phyloP scores from a whole-genome alignment of 2,329 filamentous ascomycete genomes.

The Drechslera avenae region DNA sequence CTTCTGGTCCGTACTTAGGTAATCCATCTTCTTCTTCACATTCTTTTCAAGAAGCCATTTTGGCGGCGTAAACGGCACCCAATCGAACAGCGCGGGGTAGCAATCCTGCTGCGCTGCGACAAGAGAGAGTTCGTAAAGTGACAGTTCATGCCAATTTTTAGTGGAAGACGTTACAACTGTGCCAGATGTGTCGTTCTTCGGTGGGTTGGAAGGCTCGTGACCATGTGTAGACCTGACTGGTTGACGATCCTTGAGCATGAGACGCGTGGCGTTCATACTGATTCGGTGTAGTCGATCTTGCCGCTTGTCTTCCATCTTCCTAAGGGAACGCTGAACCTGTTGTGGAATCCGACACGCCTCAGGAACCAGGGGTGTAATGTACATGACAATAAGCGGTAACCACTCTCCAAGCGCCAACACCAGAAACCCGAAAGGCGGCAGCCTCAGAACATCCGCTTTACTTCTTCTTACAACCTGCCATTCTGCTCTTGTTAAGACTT shows the following conservation, averaged over 20 bases:
- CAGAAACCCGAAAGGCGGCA: slow-evolving; percentile 78
- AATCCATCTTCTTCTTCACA: slow-evolving; percentile 62
- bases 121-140: slow-evolving; percentile 25
- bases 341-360: slow-evolving; percentile 80
- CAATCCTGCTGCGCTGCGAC: slow-evolving; percentile 29
- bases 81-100: slow-evolving; percentile 43
- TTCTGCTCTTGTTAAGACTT: slow-evolving; percentile 64
- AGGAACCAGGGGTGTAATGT: slow-evolving; percentile 74
- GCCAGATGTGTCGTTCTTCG: slow-evolving; percentile 1
- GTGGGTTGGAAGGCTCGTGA: background rate
- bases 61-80: slow-evolving; percentile 49
- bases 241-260: slow-evolving; percentile 22
- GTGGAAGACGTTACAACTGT: background rate
- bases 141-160: slow-evolving; percentile 12
- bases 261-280: slow-evolving; percentile 20
- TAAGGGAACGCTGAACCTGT: slow-evolving; percentile 68
- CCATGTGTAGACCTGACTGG: background rate
- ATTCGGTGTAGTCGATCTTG: slow-evolving; percentile 24
- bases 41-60: slow-evolving; percentile 60
- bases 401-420: slow-evolving; percentile 83
- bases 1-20: slow-evolving; percentile 72
- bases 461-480: slow-evolving; percentile 73
- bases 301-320: slow-evolving; percentile 54
- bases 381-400: slow-evolving; percentile 77
- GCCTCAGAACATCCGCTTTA: slow-evolving; percentile 72